These are phyloP conservation scores for Trypanosoma congolense DNA, from an alignment of 208 protist species.

Conservation along the genomic window DNA sequence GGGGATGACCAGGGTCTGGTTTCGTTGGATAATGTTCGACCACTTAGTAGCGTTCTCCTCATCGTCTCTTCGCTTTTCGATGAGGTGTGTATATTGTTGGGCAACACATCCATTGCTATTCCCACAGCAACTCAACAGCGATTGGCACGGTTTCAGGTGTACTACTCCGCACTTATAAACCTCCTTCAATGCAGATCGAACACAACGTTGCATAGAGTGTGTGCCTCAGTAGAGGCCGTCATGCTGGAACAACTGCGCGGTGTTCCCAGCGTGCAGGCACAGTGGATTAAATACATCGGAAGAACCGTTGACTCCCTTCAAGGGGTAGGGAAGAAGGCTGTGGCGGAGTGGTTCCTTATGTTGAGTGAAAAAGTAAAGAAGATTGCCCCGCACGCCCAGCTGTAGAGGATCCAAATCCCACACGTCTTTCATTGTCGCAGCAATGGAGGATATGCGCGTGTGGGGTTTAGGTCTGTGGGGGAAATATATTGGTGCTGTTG, in stretches of 20 bases:
- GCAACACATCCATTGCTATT: constrained; percentile 21
- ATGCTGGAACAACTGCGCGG: constrained; percentile 65
- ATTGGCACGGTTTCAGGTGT: constrained; percentile 54
- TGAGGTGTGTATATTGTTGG: constrained; percentile 57
- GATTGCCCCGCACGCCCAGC: constrained; percentile 3
- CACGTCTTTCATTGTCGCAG: too few species aligned
- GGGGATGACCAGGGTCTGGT: constrained; percentile 1
- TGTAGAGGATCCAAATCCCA: too few species aligned
- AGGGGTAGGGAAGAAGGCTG: constrained; percentile 52
- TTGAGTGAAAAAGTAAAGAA: constrained; percentile 34
- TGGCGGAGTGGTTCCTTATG: constrained; percentile 76
- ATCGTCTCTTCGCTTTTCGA: constrained; percentile 77
- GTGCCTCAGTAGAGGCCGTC: constrained; percentile 76
- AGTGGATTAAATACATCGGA: constrained; percentile 71
- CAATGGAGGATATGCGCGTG: too few species aligned
- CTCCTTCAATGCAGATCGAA: constrained; percentile 62
- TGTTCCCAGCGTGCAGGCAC: constrained; percentile 35
- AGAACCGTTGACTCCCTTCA: constrained; percentile 43
- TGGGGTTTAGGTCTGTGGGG: too few species aligned
- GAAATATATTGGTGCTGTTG: too few species aligned
- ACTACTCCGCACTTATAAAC: constrained; percentile 74
- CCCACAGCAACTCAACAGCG: constrained; percentile 16
- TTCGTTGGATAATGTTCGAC: constrained; percentile 41
- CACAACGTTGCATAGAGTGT: constrained; percentile 69
- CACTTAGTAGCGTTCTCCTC: constrained; percentile 60